These are phyloP conservation scores for Cudoniella acicularis DNA, from an alignment of 495 filamentous ascomycete genomes.

Conservation along the genomic window DNA sequence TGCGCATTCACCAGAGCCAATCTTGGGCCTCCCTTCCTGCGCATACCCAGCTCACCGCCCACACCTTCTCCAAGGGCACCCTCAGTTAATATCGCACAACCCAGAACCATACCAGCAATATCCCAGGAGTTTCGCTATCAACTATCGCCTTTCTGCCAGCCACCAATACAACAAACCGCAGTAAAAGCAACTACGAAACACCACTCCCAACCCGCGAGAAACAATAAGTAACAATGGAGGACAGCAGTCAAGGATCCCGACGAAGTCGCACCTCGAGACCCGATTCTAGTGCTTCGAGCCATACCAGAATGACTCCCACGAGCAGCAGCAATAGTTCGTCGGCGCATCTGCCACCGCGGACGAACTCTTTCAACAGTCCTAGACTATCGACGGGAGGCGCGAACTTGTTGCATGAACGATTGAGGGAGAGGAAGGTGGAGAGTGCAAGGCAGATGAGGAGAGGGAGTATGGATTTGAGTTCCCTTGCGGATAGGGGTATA, in stretches of 20 bases:
- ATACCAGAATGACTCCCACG: slow-evolving; percentile 35
- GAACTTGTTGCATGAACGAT: slow-evolving; percentile 45
- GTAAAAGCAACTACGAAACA: neutral
- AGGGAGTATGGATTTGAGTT: slow-evolving; percentile 20
- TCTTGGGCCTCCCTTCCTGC: too few species aligned
- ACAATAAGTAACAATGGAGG: slow-evolving; percentile 7
- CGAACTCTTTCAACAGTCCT: neutral
- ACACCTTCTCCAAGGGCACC: neutral
- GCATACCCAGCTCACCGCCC: neutral
- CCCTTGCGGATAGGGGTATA: slow-evolving; percentile 1
- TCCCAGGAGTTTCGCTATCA: neutral
- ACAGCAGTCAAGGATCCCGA: neutral
- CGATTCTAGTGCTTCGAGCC: slow-evolving; percentile 35
- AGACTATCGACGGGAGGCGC: slow-evolving; percentile 29
- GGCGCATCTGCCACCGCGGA: slow-evolving; percentile 5
- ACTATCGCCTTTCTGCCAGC: neutral
- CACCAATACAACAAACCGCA: neutral
- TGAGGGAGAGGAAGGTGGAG: slow-evolving; percentile 46
- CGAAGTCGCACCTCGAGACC: slow-evolving; percentile 27
- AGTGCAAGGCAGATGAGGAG: slow-evolving; percentile 31
- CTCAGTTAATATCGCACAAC: neutral
- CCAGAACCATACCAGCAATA: neutral
- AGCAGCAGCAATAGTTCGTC: slow-evolving; percentile 28
- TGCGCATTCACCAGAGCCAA: too few species aligned
- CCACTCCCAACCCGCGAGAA: neutral